Evolutionary conservation across 805 yeast genomes (phyloP), one percentile per base, ranked within the genome.

Genomic region (Schizosaccharomyces octosporus): DNA sequence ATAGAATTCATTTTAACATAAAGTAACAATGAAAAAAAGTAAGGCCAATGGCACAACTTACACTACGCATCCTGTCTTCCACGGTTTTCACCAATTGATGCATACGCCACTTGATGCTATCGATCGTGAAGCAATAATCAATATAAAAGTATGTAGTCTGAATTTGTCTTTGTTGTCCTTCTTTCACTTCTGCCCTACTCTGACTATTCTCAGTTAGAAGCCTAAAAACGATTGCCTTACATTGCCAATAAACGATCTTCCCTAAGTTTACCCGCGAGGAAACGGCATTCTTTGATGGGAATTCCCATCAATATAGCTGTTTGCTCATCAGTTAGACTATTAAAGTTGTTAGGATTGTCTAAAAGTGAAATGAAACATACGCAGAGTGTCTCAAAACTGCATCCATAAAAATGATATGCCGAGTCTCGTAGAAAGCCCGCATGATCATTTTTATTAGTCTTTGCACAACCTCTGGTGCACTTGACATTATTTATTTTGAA

Each of bases 71-170:
- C 67, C 88, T 95, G 64, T 84, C 86, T 68, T 87, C 87, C 62
- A 89, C 76, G 62, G 77, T 71, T 66, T 83, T 83, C 15, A 87
- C 97, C 32, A 93, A 78, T 59, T 85, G 80, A 70, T 90, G 95
- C 63, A 90, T 85, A 69, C 89, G 88, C 97, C 97, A 93, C 72
- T 93, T 93, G 69, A 93, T 81, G 3, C 96, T 81, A 72, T 93
- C 98, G 51, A 93, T 86, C 0, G 97, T 95, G 70, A 88, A 95
- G 2, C 96, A 87, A 69, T 80, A 81, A 69, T 87, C 95, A 62
- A 90, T 83, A 71, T 80, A 93, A 72, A 84, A 93, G 67, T 87
- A 87, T 2, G 90, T 84, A 66, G 89, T 78, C 31, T 83, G 79
- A 59, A 82, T 81, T 62, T 84, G 79, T 64, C 95, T 76, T 64